Evolutionary conservation across 306 rosid species (phyloP).

Genomic region (Cicer bijugum): DNA sequence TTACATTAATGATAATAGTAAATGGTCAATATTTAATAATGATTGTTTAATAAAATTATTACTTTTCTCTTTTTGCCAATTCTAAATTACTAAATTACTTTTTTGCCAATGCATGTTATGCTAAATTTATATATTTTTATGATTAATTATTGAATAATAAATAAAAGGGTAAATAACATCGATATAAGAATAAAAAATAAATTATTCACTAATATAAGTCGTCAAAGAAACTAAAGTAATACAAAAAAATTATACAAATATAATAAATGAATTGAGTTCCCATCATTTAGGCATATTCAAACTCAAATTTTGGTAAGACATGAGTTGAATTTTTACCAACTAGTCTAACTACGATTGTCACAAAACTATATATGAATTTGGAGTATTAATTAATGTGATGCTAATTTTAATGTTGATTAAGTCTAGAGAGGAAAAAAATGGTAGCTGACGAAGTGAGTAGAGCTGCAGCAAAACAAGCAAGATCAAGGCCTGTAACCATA

Average conservation of each 20-base stretch:
- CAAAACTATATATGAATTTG: neutral
- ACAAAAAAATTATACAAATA: neutral
- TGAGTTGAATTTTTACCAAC: too few relatives aligned
- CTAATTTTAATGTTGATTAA: neutral
- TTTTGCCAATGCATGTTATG: neutral
- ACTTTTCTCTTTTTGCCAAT: neutral
- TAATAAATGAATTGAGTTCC: slow-evolving; percentile 35
- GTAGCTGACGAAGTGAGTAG: slow-evolving; percentile 53
- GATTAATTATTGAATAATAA: neutral
- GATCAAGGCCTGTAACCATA: slow-evolving; percentile 52
- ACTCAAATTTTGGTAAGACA: too few relatives aligned
- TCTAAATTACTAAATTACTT: too few relatives aligned
- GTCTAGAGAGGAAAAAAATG: slow-evolving; percentile 53
- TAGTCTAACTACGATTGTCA: too few relatives aligned
- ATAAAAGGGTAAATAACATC: neutral
- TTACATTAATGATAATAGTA: too few relatives aligned
- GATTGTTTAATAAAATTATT: too few relatives aligned
- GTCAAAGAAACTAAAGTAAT: neutral
- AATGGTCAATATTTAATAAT: too few relatives aligned
- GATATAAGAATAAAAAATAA: neutral
- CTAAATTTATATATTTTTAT: neutral
- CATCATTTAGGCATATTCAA: neutral
- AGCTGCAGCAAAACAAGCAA: slow-evolving; percentile 57
- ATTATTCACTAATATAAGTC: neutral
- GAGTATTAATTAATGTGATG: neutral